Evolutionary conservation across 805 yeast species (phyloP).

Genomic region (Wickerhamomyces tratensis): DNA sequence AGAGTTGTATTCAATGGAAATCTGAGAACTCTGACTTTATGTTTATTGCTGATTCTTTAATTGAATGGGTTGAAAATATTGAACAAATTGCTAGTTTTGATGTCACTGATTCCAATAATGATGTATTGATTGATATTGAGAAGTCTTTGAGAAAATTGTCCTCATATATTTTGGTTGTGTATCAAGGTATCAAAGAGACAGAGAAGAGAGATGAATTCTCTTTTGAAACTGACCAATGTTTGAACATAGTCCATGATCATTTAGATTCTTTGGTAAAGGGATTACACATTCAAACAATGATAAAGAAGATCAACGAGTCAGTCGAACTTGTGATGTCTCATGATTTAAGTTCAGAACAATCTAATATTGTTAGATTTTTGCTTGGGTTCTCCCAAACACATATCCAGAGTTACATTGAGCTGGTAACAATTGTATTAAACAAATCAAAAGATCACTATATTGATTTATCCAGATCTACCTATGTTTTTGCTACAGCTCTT

Average conservation of each 20-base stretch:
- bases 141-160: constrained; percentile 37
- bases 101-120: neutral
- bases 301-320: constrained; percentile 24
- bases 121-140: constrained; percentile 32
- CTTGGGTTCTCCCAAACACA: constrained; percentile 54
- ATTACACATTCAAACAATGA: constrained; percentile 30
- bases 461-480: constrained; percentile 52
- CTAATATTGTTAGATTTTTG: constrained; percentile 35
- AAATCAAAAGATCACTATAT: constrained; percentile 39
- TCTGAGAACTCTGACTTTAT: constrained; percentile 18
- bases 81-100: neutral
- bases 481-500: constrained; percentile 44
- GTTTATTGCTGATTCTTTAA: constrained; percentile 39
- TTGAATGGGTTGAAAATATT: constrained; percentile 32
- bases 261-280: constrained; percentile 31
- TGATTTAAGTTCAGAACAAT: constrained; percentile 28
- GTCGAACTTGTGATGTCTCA: constrained; percentile 24
- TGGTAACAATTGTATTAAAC: constrained; percentile 33
- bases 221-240: constrained; percentile 64
- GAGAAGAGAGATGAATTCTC: constrained; percentile 22
- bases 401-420: constrained; percentile 43
- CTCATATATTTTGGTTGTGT: constrained; percentile 51
- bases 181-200: constrained; percentile 46
- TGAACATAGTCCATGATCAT: constrained; percentile 37
- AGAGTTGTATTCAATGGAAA: constrained; percentile 27